Percentiles rank a stretch among this genome's conserved stretches.
Conservation (phyloP, 2,329 filamentous ascomycete genomes). For the Mycosphaerella arachidis region DNA sequence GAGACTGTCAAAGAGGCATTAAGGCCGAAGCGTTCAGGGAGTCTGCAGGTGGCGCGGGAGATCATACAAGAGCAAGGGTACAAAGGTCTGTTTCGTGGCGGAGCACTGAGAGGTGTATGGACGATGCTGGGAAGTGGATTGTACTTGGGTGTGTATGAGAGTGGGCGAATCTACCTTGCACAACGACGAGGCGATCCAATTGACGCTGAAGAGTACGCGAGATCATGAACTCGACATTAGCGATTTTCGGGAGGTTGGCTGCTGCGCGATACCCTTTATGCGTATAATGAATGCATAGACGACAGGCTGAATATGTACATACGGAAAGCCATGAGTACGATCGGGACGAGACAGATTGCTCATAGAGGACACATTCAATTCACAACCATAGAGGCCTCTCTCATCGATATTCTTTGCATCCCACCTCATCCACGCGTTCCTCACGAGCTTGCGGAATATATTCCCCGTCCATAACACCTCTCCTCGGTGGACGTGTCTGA, state of each 20-base stretch:
- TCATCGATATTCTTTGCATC: too few species aligned
- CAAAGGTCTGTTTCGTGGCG: slow-evolving; percentile 72
- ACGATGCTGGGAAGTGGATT: slow-evolving; percentile 77
- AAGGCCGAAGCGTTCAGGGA: slow-evolving; percentile 33
- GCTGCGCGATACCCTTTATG: background rate
- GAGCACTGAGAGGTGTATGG: slow-evolving; percentile 68
- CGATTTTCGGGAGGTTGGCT: background rate
- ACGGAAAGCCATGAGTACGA: background rate
- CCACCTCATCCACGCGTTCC: too few species aligned
- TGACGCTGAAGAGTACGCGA: slow-evolving; percentile 28
- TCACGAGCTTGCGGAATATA: too few species aligned
- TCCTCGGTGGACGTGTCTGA: too few species aligned
- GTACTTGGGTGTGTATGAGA: slow-evolving; percentile 83
- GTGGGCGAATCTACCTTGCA: slow-evolving; percentile 57
- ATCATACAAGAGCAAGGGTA: slow-evolving; percentile 65
- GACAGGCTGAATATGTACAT: background rate
- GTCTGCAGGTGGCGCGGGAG: slow-evolving; percentile 58
- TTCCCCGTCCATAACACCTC: too few species aligned
- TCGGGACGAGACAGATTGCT: background rate
- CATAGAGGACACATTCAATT: background rate
- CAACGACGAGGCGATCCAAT: slow-evolving; percentile 40
- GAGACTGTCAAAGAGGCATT: slow-evolving; percentile 33
- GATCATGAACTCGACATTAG: background rate
- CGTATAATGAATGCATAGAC: background rate
- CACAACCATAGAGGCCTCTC: too few species aligned